Conservation (phyloP, 2,329 filamentous ascomycete genomes). For the Pestalotiopsis sp. region DNA sequence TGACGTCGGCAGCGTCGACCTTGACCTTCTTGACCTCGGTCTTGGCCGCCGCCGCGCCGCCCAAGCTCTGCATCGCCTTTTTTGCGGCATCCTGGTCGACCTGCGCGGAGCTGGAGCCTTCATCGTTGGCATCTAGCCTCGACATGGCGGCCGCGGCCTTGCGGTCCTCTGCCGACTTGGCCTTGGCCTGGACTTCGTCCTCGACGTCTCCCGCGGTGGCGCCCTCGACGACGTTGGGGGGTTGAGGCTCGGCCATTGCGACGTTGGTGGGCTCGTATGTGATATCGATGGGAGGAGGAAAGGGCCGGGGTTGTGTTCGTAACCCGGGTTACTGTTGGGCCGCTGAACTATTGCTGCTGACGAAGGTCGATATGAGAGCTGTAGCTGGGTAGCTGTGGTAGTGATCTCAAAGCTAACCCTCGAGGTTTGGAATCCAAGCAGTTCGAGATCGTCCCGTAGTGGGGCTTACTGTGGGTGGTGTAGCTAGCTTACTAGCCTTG, state of each 20-base stretch:
- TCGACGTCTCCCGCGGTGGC: slow-evolving; percentile 61
- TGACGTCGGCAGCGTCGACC: slow-evolving; percentile 72
- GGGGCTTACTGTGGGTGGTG: slow-evolving; percentile 3
- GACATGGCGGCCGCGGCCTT: slow-evolving; percentile 76
- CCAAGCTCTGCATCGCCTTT: slow-evolving; percentile 71
- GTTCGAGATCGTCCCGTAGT: not conserved
- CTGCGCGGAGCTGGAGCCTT: slow-evolving; percentile 54
- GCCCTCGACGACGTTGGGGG: slow-evolving; percentile 60
- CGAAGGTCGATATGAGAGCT: not conserved
- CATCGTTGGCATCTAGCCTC: slow-evolving; percentile 61
- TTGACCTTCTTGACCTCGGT: slow-evolving; percentile 66
- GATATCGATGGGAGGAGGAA: not conserved
- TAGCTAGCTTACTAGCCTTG: slow-evolving; percentile 4
- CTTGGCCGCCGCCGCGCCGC: slow-evolving; percentile 38
- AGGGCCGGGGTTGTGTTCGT: not conserved
- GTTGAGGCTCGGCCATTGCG: slow-evolving; percentile 64
- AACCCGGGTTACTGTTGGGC: not conserved
- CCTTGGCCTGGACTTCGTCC: slow-evolving; percentile 52
- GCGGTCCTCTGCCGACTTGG: slow-evolving; percentile 74
- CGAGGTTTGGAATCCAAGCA: not conserved
- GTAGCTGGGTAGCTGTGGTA: not conserved
- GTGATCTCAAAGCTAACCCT: not conserved
- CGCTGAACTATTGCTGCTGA: not conserved
- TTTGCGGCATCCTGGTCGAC: slow-evolving; percentile 72
- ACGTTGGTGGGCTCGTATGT: not conserved